Evolutionary conservation across 1,284 basidiomycete genomes (phyloP).

Genomic region (Microbotryum violaceum): DNA sequence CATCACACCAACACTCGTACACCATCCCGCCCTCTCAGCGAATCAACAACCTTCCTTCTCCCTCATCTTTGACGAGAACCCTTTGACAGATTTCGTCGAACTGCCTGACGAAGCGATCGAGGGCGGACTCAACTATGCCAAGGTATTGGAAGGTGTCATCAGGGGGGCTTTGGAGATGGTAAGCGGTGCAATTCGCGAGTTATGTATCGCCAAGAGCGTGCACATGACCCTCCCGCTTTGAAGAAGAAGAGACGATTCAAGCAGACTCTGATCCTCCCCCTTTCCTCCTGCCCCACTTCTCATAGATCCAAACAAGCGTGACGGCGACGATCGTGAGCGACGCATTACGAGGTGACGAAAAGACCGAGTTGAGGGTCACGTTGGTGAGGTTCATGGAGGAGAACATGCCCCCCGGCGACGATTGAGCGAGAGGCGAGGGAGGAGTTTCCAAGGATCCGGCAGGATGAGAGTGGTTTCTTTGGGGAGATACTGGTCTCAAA

Average conservation of each 20-base stretch:
- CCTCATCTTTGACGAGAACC: conserved; percentile 89
- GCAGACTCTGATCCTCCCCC: background rate
- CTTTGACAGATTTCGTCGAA: conserved; percentile 93
- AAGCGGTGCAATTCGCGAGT: conserved; percentile 34
- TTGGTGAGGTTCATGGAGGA: conserved; percentile 90
- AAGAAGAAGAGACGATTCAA: background rate
- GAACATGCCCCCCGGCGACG: conserved; percentile 47
- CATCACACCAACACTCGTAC: conserved; percentile 74
- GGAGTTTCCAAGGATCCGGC: no score
- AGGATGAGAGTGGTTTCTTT: no score
- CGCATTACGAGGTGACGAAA: conserved; percentile 82
- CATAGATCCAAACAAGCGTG: conserved; percentile 91
- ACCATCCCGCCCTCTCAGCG: conserved; percentile 49
- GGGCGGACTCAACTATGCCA: conserved; percentile 92
- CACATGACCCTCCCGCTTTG: background rate
- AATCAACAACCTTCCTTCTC: conserved; percentile 56
- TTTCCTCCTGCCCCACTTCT: background rate
- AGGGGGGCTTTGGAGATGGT: conserved; percentile 97
- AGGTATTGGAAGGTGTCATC: conserved; percentile 88
- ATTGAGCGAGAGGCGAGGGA: conserved; percentile 2
- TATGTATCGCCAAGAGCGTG: background rate
- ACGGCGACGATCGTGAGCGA: conserved; percentile 85
- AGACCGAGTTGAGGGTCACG: conserved; percentile 84
- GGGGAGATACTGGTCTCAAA: no score
- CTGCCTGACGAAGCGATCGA: conserved; percentile 82